phyloP scores from a whole-genome alignment of 1,139 yeast genomes.

The Taphrina communis region DNA sequence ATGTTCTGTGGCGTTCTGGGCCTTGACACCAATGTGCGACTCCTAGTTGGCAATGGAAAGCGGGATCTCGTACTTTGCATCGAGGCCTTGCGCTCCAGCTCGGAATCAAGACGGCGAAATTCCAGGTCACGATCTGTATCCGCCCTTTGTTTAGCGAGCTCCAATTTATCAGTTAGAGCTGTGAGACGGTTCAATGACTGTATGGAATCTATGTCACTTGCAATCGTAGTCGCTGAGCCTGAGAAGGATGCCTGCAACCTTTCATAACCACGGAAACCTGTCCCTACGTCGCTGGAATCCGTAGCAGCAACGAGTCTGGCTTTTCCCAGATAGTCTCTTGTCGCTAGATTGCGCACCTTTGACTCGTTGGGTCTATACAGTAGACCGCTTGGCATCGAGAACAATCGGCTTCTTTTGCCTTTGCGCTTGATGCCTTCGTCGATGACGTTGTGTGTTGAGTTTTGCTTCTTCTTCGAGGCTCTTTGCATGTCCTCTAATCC shows the following conservation, averaged over 20 bases:
- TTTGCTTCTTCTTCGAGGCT: slow-evolving; percentile 47
- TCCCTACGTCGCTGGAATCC: slow-evolving; percentile 17
- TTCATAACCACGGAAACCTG: slow-evolving; percentile 36
- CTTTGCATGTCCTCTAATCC: slow-evolving; percentile 46
- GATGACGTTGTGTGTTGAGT: slow-evolving; percentile 46
- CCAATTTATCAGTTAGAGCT: slow-evolving; percentile 7
- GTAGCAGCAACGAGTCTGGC: slow-evolving; percentile 40
- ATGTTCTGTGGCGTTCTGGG: neutral
- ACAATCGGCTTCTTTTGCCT: slow-evolving; percentile 43
- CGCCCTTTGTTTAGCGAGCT: neutral
- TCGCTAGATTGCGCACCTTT: slow-evolving; percentile 41
- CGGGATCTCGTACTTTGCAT: neutral
- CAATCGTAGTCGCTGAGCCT: neutral
- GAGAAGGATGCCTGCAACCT: neutral
- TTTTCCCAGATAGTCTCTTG: slow-evolving; percentile 41
- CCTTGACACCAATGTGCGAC: slow-evolving; percentile 7
- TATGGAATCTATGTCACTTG: neutral
- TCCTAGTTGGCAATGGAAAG: slow-evolving; percentile 15
- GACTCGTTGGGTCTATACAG: slow-evolving; percentile 43
- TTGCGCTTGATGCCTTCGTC: slow-evolving; percentile 46
- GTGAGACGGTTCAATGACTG: neutral
- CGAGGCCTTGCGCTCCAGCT: slow-evolving; percentile 13
- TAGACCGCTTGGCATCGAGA: slow-evolving; percentile 43
- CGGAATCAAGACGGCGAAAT: slow-evolving; percentile 5
- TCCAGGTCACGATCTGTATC: slow-evolving; percentile 9